Evolutionary conservation across 2,329 filamentous ascomycete species (phyloP).

Genomic region (Cladosporium sp.): DNA sequence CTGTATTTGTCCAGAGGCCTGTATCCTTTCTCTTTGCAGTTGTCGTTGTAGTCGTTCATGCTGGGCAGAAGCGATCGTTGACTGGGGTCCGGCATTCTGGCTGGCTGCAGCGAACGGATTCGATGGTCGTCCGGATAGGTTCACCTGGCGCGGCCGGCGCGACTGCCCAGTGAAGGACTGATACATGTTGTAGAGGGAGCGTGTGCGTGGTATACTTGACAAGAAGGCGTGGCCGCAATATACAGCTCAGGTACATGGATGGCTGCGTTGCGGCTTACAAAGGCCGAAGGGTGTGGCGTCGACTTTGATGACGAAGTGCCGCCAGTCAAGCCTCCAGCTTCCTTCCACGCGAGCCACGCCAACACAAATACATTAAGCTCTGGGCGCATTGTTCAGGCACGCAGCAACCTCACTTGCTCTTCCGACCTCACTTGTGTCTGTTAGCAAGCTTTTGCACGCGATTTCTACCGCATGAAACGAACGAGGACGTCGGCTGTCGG

Average conservation of each 20-base stretch:
- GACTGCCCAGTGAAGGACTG: conserved; percentile 76
- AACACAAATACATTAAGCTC: background rate
- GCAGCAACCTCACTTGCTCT: background rate
- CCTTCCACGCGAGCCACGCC: background rate
- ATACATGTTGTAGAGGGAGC: conserved; percentile 4
- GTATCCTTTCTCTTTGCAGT: conserved; percentile 73
- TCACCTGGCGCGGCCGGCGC: conserved; percentile 84
- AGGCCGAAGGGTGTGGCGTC: background rate
- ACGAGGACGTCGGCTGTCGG: background rate
- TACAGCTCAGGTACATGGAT: background rate
- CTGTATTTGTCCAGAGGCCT: conserved; percentile 74
- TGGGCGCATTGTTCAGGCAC: background rate
- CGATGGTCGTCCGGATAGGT: conserved; percentile 75
- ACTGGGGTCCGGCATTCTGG: conserved; percentile 63
- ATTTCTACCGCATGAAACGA: background rate
- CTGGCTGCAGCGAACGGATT: conserved; percentile 71
- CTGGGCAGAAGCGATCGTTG: conserved; percentile 80
- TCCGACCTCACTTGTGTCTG: background rate
- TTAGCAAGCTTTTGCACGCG: background rate
- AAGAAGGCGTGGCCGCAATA: background rate
- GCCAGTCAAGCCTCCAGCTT: background rate
- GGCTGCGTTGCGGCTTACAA: background rate
- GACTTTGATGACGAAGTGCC: background rate
- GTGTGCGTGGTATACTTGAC: background rate
- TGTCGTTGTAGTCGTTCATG: conserved; percentile 81